Base-by-base conservation (phyloP, 805 yeast species). In the Sugiyamaella chiloensis region DNA sequence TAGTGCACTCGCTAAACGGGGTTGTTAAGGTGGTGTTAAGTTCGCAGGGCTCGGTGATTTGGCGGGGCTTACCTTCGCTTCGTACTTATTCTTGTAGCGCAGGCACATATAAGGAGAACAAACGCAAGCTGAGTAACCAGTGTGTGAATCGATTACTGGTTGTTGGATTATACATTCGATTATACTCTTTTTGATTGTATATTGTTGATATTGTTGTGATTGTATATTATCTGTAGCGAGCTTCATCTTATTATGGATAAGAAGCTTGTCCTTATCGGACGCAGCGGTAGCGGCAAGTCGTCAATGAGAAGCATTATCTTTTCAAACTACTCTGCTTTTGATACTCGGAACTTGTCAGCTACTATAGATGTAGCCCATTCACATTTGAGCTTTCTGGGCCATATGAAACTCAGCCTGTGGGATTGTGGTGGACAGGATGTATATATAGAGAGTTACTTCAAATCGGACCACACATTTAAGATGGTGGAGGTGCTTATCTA, bases 301-400 rank as follows among this genome's bases (percentile, higher is more conserved):
- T 89, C 97, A 1, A 93, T 93, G 99, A 75, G 98, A 58, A 87
- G 96, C 40, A 91, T 93, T 52, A 93, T 93, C 56, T 93, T 93
- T 66, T 83, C 95, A 58, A 93, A 93, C 62, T 93, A 93, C 66
- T 87, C 96, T 1, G 99, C 99, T 0, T 87, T 91, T 62, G 99
- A 93, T 63, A 93, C 99, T 2, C 76, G 98, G 54, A 74, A 98
- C 49, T 68, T 93, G 11, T 98, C 98, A 1, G 98, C 99, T 8
- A 93, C 99, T 0, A 90, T 93, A 48, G 99, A 93, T 62, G 97
- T 93, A n/a, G 99, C 93, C 62, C 96, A 93, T 62, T 88, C 97
- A 1, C 96, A 91, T 67, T 69, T 93, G 47, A 72, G 98, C 43
- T 90, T 93, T 60, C 71, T 93, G 50, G 96, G 96, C 1, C 90